Evolutionary conservation across 2,329 filamentous ascomycete genomes (phyloP).

Genomic region (Pestalotiopsis sp.): DNA sequence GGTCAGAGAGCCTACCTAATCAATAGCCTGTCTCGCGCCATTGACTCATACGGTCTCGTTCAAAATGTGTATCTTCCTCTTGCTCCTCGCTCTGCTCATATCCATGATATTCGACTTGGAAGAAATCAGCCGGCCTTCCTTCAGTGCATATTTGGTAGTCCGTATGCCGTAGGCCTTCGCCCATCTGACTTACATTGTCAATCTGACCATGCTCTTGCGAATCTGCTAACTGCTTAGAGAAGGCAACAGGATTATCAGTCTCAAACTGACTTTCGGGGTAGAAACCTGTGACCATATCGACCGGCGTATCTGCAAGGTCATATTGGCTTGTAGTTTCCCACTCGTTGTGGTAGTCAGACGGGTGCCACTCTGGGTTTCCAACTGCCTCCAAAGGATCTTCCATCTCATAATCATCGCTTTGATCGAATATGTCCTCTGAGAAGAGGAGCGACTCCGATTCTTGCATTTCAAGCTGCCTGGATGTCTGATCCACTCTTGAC

Average conservation of each 20-base stretch:
- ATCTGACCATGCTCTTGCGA: neutral
- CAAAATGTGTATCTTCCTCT: neutral
- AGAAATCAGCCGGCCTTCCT: neutral
- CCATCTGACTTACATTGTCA: neutral
- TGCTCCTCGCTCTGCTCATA: neutral
- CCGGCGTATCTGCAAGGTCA: neutral
- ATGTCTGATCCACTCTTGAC: neutral
- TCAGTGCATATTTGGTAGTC: neutral
- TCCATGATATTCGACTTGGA: neutral
- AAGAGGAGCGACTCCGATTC: constrained; percentile 3
- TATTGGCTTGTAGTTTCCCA: neutral
- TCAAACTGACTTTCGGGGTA: neutral
- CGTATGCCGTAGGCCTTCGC: neutral
- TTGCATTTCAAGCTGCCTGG: neutral
- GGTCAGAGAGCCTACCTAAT: neutral
- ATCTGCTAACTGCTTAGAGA: neutral
- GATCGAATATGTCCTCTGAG: neutral
- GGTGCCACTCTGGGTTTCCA: neutral
- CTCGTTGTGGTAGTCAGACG: neutral
- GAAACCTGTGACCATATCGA: neutral
- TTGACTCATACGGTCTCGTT: neutral
- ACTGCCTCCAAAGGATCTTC: neutral
- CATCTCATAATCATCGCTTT: neutral
- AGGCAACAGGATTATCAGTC: neutral
- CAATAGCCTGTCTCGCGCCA: neutral